These are phyloP conservation scores for Euphorbia lathyris DNA, from an alignment of 345 rosid species.

Conservation along the genomic window DNA sequence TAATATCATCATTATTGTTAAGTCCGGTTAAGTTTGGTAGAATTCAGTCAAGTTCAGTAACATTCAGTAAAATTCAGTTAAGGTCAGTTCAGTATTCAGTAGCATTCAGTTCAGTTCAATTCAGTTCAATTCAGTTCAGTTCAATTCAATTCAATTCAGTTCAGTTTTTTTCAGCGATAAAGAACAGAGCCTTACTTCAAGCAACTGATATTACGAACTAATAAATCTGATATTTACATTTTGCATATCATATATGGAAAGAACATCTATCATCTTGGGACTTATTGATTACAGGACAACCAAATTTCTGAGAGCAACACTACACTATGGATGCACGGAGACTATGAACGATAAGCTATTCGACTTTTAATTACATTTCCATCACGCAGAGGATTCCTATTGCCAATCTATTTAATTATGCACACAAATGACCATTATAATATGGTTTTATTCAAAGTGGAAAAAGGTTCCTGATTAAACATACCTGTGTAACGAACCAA, in stretches of 20 bases:
- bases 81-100: no score
- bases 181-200: constrained; percentile 7
- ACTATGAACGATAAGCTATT: background rate
- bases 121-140: no score
- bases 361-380: no score
- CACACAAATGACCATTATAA: constrained; percentile 16
- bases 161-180: no score
- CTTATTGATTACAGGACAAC: background rate
- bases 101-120: no score
- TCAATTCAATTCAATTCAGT: no score
- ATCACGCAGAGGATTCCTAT: background rate
- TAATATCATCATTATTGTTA: no score
- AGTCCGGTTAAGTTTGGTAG: no score
- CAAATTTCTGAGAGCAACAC: background rate
- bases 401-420: background rate
- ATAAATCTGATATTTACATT: background rate
- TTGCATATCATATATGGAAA: no score
- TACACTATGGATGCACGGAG: background rate
- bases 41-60: no score
- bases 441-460: no score
- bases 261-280: background rate
- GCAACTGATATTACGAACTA: background rate
- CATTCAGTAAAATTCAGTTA: no score
- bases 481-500: constrained; percentile 98
- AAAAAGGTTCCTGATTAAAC: constrained; percentile 10